Base-by-base conservation (phyloP, 177 flowering plant genomes). In the Vitis hybrid region DNA sequence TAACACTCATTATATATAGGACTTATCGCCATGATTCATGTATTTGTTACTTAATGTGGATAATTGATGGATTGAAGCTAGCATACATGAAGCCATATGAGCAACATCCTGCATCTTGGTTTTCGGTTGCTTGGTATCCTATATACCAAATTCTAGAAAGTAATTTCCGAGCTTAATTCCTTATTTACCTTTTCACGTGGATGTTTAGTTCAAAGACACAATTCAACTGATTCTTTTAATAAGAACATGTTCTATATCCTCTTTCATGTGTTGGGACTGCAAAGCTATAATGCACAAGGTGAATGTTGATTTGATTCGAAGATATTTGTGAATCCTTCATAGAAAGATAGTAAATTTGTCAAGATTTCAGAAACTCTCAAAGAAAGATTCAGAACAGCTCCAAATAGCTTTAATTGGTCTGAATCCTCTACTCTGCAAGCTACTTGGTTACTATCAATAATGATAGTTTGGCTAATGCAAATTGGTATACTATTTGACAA, bases 41-140 rank as follows among this genome's bases (percentile, higher is more conserved):
- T 24, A 24, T 24, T 24, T 24, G 24, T 24, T 24, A 24, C 24
- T 24, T 24, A 24, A 24, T 24, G 2, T 0, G 24, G 24, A 24
- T 24, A 24, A 24, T 24, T 24, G 24, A 24, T 24, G 24, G 24
- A 24, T 60, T 56, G 11, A 72, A 61, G 48, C 56, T 72, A 24
- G 62, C 67, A 48, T 54, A 60, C 59, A 58, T 52, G 70, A 62
- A 61, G 49, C 70, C 60, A 48, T 66, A 67, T 61, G 75, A 72
- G 67, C 62, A 54, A 27, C 71, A 72, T 57, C 75, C 70, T 18
- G 62, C 75, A 46, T 67, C 75, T 54, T 72, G 75, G 75, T 72
- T 61, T 68, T 75, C 78, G 21, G 78, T 75, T 32, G 75, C 78
- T 21, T 75, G 78, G 78, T 75, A 75, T 71, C 78, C 78, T 12